A percentile compares a stretch with the other conserved stretches of the same genome.
Evolutionary conservation across 495 filamentous ascomycete species (phyloP).

Genomic region (Lasiosphaeria hispida): DNA sequence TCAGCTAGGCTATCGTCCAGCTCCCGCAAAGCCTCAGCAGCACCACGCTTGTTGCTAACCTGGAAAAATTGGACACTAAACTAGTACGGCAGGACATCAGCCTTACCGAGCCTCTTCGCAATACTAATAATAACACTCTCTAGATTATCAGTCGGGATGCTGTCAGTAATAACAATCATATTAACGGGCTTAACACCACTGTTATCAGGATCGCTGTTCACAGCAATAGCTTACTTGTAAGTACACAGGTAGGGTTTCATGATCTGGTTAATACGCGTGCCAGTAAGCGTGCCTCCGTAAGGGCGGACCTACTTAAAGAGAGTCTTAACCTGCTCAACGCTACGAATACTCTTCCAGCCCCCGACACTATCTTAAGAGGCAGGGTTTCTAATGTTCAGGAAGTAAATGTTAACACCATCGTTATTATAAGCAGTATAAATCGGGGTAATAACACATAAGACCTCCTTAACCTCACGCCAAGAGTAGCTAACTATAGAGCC

Average conservation of each 20-base stretch:
- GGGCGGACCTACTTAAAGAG: constrained; percentile 53
- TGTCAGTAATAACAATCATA: constrained; percentile 92
- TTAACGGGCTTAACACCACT: constrained; percentile 75
- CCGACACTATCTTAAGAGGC: constrained; percentile 16
- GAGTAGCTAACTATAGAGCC: constrained; percentile 75
- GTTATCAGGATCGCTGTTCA: constrained; percentile 40
- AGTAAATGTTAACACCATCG: constrained; percentile 91
- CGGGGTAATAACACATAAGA: constrained; percentile 73
- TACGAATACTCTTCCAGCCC: constrained; percentile 25
- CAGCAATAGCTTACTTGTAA: constrained; percentile 34
- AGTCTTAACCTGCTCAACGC: constrained; percentile 12
- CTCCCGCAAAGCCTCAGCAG: constrained; percentile 61
- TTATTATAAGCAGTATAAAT: constrained; percentile 79
- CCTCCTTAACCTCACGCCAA: constrained; percentile 74
- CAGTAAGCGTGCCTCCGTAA: constrained; percentile 69
- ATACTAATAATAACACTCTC: constrained; percentile 66
- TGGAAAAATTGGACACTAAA: constrained; percentile 97
- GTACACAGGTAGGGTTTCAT: constrained; percentile 62
- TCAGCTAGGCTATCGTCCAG: constrained; percentile 75
- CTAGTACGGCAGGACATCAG: constrained; percentile 77
- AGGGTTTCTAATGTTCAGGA: constrained; percentile 69
- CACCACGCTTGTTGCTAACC: constrained; percentile 71
- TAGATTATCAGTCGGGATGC: constrained; percentile 69
- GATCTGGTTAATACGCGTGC: constrained; percentile 68
- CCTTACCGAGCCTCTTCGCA: constrained; percentile 67